Evolutionary conservation across 2,329 filamentous ascomycete species (phyloP), one percentile per base, ranked within the genome.

Genomic region (Trichophyton equinum): DNA sequence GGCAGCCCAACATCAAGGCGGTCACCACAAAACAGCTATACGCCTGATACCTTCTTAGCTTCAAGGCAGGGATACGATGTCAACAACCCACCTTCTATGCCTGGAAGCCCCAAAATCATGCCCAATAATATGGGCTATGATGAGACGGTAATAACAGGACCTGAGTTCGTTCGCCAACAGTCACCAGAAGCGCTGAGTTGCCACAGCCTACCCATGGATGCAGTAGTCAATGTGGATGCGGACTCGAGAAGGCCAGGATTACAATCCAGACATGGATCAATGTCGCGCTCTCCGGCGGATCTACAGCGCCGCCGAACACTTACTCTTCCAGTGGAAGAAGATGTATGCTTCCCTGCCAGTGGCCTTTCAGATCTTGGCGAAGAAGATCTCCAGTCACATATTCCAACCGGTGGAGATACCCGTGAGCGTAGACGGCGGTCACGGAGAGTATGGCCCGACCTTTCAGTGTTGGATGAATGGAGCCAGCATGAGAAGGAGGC

Each of bases 261-360:
- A 1, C 67, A 66, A 1, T 68, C 69, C 73, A 72, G 75, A 3
- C 75, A 77, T 2, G 66, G 69, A 60, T 78, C 73, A 33, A 73
- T 72, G 11, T 67, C 70, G 13, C 67, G 72, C 44, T 71, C 73
- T 20, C 68, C 76, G 67, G 72, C 68, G 64, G 70, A 62, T 67
- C 71, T 70, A 63, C 75, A 67, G 64, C 78, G 73, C 69, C 80
- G 86, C 42, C 79, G 81, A 61, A 85, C 82, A 4, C 80, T 85
- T 65, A 79, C 81, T 11, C 72, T 86, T 11, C 80, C 85, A 9
- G 88, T 85, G 0, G 85, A 94, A 68, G 88, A 88, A 65, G 94
- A 97, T 74, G 91, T 97, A 0, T 96, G 94, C 76, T 96, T 96
- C 68, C 92, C 91, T 0, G 84, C 85, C 4, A 86, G 88, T 60